Base-by-base conservation (phyloP, 2,329 filamentous ascomycete species). In the Trichophaea hybrida region DNA sequence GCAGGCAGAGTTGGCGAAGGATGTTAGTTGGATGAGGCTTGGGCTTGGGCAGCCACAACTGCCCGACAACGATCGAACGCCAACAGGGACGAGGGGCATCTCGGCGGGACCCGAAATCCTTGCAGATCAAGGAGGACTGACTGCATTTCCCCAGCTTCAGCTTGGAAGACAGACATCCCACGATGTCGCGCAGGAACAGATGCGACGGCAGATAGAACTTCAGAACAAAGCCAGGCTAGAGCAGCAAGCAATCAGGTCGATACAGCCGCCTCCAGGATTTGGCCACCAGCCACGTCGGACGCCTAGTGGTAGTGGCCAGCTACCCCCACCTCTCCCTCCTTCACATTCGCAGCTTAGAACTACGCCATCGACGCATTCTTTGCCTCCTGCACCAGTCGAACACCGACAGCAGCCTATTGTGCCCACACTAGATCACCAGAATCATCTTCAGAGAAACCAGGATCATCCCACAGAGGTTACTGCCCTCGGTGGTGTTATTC, bases 401-500 rank as follows among this genome's bases (percentile, higher is more conserved):
- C 68, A 68, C 49, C 59, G 61, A 50, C 64, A 66, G 33, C n/a
- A 7, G 15, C 34, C 44, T 4, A 49, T 35, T 31, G 12, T 10
- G 17, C 33, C 40, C 31, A 35, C 31, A 4, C 40, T 31, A 12
- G 15, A 56, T 32, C 24, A 56, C 38, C 13, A 17, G 17, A 43
- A 44, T 24, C 35, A 10, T 31, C 51, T 34, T 13, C n/a, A 34
- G 10, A 33, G 51, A 12, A n/a, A 33, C 5, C 54, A 44, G 13
- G 35, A 44, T 46, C 8, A 57, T 6, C 15, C 40, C 59, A 82
- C 80, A 10, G 86, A 94, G 60, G 78, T 94, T 24, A 93, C 94
- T 57, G 89, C 90, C 1, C 78, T 96, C 1, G 88, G 85, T 69
- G 88, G 91, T 66, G 91, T 98, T 55, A 88, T 98, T 40, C 83